Percentiles rank a stretch among this genome's conserved stretches.
Conservation (phyloP, 1,284 basidiomycete genomes). For the Neolentinus lepideus region DNA sequence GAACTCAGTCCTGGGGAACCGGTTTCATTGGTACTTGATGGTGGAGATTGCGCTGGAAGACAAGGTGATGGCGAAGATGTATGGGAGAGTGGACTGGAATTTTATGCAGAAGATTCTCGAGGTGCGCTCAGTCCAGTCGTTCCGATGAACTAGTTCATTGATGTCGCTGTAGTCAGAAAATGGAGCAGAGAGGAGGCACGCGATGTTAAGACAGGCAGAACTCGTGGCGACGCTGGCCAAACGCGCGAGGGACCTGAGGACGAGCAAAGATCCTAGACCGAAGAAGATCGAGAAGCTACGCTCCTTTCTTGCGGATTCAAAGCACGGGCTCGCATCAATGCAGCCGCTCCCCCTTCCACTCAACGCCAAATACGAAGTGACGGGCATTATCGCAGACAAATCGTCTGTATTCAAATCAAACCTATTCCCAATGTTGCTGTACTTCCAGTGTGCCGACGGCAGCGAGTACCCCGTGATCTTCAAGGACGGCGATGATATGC, state of each 20-base stretch:
- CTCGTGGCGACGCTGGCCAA: slow-evolving; percentile 80
- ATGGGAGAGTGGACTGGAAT: slow-evolving; percentile 80
- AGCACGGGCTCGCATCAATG: slow-evolving; percentile 73
- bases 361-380: slow-evolving; percentile 78
- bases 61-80: slow-evolving; percentile 84
- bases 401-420: slow-evolving; percentile 98
- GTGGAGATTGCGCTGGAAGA: slow-evolving; percentile 85
- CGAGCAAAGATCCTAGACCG: slow-evolving; percentile 87
- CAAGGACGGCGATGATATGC: slow-evolving; percentile 98
- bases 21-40: slow-evolving; percentile 96
- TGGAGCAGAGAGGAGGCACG: slow-evolving; percentile 72
- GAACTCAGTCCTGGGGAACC: slow-evolving; percentile 84
- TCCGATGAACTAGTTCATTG: not conserved
- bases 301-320: slow-evolving; percentile 76
- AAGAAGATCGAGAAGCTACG: slow-evolving; percentile 97
- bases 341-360: slow-evolving; percentile 82
- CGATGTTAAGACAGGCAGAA: slow-evolving; percentile 81
- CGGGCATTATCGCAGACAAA: slow-evolving; percentile 84
- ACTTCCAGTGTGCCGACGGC: slow-evolving; percentile 76
- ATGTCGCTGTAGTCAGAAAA: slow-evolving; percentile 57
- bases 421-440: slow-evolving; percentile 86
- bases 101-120: slow-evolving; percentile 85
- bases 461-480: slow-evolving; percentile 92
- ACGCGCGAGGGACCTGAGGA: slow-evolving; percentile 81
- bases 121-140: slow-evolving; percentile 34